Percentiles rank a stretch among this genome's conserved stretches.
These are phyloP conservation scores for Boletus reticulatus DNA, from an alignment of 768 basidiomycete species.

Conservation along the genomic window DNA sequence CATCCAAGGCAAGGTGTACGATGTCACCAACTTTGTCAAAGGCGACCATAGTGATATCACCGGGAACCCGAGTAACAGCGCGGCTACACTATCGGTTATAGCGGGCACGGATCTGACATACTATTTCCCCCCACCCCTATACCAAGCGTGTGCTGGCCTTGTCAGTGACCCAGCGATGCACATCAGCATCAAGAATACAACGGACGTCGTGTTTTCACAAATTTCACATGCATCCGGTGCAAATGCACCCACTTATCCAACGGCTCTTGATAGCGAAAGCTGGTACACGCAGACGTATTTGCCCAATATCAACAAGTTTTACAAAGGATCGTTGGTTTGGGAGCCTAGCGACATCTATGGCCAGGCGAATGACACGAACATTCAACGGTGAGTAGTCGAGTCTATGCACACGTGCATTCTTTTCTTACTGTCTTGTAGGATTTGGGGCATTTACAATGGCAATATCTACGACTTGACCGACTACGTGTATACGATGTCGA, in stretches of 20 bases:
- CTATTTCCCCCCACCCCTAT: slow-evolving; percentile 63
- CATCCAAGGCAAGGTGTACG: slow-evolving; percentile 60
- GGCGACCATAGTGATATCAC: slow-evolving; percentile 62
- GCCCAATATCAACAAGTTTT: slow-evolving; percentile 53
- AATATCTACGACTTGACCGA: slow-evolving; percentile 63
- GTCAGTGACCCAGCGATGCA: slow-evolving; percentile 45
- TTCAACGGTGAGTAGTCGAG: slow-evolving; percentile 25
- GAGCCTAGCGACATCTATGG: slow-evolving; percentile 35
- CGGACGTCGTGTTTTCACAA: slow-evolving; percentile 34
- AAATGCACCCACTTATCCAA: slow-evolving; percentile 35
- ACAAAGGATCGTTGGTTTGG: slow-evolving; percentile 62
- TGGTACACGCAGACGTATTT: slow-evolving; percentile 62
- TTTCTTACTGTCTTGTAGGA: slow-evolving; percentile 28
- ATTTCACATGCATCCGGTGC: slow-evolving; percentile 61
- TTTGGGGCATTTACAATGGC: slow-evolving; percentile 60
- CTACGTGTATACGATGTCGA: slow-evolving; percentile 59
- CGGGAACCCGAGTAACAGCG: slow-evolving; percentile 48
- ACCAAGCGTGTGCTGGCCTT: slow-evolving; percentile 56
- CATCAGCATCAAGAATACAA: slow-evolving; percentile 47
- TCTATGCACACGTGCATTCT: not conserved
- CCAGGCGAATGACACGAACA: slow-evolving; percentile 37
- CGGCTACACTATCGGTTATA: slow-evolving; percentile 46
- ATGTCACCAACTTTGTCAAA: slow-evolving; percentile 56
- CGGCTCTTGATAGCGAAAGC: slow-evolving; percentile 34
- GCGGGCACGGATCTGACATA: slow-evolving; percentile 62